Evolutionary conservation across 2,329 filamentous ascomycete species (phyloP), one percentile per base, ranked within the genome.

Genomic region (Cercospora beticola): DNA sequence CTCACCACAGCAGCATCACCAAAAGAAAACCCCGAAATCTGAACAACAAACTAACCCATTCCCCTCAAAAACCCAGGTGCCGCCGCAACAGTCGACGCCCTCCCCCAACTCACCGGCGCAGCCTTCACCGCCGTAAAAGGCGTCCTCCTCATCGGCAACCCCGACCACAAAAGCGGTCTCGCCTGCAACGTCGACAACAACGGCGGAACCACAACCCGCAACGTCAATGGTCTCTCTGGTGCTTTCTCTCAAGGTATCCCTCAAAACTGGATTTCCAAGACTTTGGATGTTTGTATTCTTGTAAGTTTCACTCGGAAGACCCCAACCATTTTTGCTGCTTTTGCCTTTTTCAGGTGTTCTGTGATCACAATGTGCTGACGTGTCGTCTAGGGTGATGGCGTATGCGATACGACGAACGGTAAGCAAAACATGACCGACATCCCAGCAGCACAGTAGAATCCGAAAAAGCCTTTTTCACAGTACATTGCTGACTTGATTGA

Each of bases 91-190:
- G 75, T 78, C 5, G 75, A 78, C 49, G 79, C 78, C 8, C 62
- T 81, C 66, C 40, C 76, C 2, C 64, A 73, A 18, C 63, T 81
- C 4, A 80, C 77, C 1, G 79, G 78, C 21, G 73, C 73, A 0
- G 69, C 65, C 14, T 78, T 79, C 70, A 69, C 76, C 40, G 79
- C 79, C 6, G 77, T 81, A 14, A 79, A 79, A 68, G 78, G 76
- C 18, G 79, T 81, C 3, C 78, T 79, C 62, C 71, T 81, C 2
- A 76, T 80, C 43, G 79, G 79, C 14, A 62, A 80, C 67, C 78
- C 79, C 3, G 64, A 72, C 14, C 79, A 79, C 65, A 78, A 76
- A 63, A 18, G 69, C 3, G 78, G 79, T 1, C 64, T 79, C 64
- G 66, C 71, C 0, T 65, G 62, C 21, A 65, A 80, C 62, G 78